Evolutionary conservation across 2,329 filamentous ascomycete species (phyloP), one percentile per base, ranked within the genome.

Genomic region (Mariannaea sp.): DNA sequence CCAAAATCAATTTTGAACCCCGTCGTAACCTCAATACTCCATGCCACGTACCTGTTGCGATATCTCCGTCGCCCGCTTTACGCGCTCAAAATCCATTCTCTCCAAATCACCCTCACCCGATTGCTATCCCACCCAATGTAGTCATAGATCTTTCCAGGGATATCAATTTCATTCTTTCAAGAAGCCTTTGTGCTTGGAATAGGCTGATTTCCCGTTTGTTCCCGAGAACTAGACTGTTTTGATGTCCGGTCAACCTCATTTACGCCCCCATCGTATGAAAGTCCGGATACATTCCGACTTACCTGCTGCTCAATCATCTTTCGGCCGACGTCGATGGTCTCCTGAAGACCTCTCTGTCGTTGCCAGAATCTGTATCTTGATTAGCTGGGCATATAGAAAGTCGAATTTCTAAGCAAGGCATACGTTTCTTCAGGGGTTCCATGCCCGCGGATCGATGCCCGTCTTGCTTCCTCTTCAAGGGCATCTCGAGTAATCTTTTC

Each of bases 401-500:
- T 7, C n/a, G n/a, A 16, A 8, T 5, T 10, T 12, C 16, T n/a
- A 24, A 14, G 7, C 14, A 26, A 44, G 39, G 30, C 78, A 71
- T 66, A 81, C 77, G 72, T 58, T 57, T 84, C 76, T 56, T 84
- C 81, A 1, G 80, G 75, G 3, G 75, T 75, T 30, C 77, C 77
- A 38, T 78, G 75, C 3, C 80, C 79, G 8, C 68, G 70, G 8
- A 77, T 71, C 1, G 80, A 83, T n/a, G 77, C 69, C 49, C 73
- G 68, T 19, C 81, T 76, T 2, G 81, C 81, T 57, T 84, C 82
- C 45, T 84, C 88, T 68, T 92, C 88, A 1, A 92, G 74, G 5
- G 77, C 80, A 57, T 76, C 79, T 24, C 83, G 76, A 3, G 83
- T 89, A 54, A 90, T 89, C 67, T 83, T 83, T 61, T 86, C 84